Conservation (phyloP, 2,329 filamentous ascomycete genomes). For the Cercospora sp. region DNA sequence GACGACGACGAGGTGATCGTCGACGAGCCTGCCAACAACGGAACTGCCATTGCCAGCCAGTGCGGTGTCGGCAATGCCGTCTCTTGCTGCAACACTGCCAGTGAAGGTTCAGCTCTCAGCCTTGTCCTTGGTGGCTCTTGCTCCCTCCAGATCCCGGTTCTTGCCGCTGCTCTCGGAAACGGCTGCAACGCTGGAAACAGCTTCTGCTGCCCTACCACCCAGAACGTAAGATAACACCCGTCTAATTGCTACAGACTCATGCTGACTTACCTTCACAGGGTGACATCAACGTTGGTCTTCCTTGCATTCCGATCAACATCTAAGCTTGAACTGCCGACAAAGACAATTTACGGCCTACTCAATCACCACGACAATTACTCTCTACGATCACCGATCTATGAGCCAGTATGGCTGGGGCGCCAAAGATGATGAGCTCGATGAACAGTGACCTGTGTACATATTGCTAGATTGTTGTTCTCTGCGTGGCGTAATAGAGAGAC, state of each 20-base stretch:
- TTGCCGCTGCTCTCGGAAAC: slow-evolving; percentile 1
- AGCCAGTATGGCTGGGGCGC: background rate
- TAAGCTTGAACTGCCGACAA: background rate
- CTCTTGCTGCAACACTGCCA: slow-evolving; percentile 24
- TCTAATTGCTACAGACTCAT: background rate
- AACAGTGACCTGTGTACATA: background rate
- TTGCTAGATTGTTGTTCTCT: background rate
- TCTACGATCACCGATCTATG: background rate
- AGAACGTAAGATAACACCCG: slow-evolving; percentile 6
- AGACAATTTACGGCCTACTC: background rate
- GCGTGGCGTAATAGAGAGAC: background rate
- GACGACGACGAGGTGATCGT: slow-evolving; percentile 10
- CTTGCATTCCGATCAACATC: slow-evolving; percentile 14
- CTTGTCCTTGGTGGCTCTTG: slow-evolving; percentile 22
- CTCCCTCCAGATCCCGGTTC: slow-evolving; percentile 10
- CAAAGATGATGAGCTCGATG: background rate
- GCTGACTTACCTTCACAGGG: background rate
- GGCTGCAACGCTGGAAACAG: slow-evolving; percentile 21
- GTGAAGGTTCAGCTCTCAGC: slow-evolving; percentile 3
- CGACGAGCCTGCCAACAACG: background rate
- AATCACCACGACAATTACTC: background rate
- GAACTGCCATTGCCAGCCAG: background rate
- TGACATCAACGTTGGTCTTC: slow-evolving; percentile 8
- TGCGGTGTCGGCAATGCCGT: slow-evolving; percentile 13
- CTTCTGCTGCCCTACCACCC: slow-evolving; percentile 27